Percentiles rank a stretch among this genome's conserved stretches.
Conservation (phyloP, 2,329 filamentous ascomycete species). For the Bimuria novae-zelandiae region DNA sequence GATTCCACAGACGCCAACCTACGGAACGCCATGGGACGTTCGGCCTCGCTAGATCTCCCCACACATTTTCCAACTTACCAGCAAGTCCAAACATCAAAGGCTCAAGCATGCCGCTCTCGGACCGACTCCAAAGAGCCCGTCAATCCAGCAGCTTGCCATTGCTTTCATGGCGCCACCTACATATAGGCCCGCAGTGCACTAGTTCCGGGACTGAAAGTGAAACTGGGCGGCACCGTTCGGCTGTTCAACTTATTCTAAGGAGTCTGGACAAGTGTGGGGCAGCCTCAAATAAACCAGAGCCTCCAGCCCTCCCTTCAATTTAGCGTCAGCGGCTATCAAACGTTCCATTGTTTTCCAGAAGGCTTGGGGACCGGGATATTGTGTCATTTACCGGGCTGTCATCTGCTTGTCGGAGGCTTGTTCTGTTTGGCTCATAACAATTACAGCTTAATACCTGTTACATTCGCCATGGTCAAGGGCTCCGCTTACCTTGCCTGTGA, state of each 20-base stretch:
- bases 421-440: not conserved
- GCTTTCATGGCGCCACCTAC: not conserved
- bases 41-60: too few relatives aligned
- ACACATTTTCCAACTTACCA: not conserved
- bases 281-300: slow-evolving; percentile 26
- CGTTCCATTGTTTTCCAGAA: slow-evolving; percentile 31
- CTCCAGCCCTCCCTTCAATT: slow-evolving; percentile 31
- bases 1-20: too few relatives aligned
- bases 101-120: not conserved
- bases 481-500: too few relatives aligned
- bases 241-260: slow-evolving; percentile 14
- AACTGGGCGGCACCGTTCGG: slow-evolving; percentile 12
- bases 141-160: not conserved
- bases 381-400: slow-evolving; percentile 7
- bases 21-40: too few relatives aligned
- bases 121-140: too few relatives aligned
- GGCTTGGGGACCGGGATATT: not conserved
- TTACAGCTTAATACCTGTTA: not conserved
- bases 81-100: not conserved
- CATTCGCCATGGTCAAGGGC: too few relatives aligned
- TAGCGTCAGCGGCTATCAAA: slow-evolving; percentile 23
- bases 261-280: slow-evolving; percentile 17
- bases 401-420: slow-evolving; percentile 10
- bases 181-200: slow-evolving; percentile 9
- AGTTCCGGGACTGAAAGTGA: too few relatives aligned